phyloP scores from a whole-genome alignment of 768 basidiomycete genomes.

The Termitomyces sp. region DNA sequence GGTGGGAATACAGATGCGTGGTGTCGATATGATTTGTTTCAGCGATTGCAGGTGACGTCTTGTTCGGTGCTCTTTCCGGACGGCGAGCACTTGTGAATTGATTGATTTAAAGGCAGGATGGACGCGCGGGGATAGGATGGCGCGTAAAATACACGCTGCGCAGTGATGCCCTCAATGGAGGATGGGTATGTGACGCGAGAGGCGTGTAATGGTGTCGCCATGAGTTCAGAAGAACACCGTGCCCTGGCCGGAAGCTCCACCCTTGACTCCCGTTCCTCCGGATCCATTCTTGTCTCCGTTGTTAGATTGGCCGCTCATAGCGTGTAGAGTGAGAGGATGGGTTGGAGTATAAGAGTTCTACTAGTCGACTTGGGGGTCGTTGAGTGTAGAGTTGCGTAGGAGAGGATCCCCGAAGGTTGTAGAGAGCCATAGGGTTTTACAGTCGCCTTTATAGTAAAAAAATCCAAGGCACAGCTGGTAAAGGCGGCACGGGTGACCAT shows the following conservation, averaged over 20 bases:
- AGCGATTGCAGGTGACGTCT: background rate
- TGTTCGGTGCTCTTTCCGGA: background rate
- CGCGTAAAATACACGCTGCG: conserved; percentile 1
- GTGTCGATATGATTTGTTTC: background rate
- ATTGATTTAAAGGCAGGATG: background rate
- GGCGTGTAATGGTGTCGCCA: background rate
- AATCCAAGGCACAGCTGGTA: conserved; percentile 18
- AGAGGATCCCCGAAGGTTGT: conserved; percentile 22
- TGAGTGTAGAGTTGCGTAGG: conserved; percentile 5
- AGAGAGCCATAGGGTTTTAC: conserved; percentile 26
- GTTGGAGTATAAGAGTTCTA: conserved; percentile 3
- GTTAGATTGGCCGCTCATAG: conserved; percentile 40
- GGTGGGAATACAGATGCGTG: conserved; percentile 20
- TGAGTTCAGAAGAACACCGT: conserved; percentile 59
- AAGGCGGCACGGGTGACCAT: conserved; percentile 28
- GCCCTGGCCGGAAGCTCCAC: conserved; percentile 46
- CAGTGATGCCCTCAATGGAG: background rate
- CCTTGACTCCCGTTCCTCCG: conserved; percentile 42
- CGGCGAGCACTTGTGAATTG: background rate
- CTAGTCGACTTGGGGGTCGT: conserved; percentile 5
- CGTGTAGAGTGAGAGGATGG: conserved; percentile 10
- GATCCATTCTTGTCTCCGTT: conserved; percentile 29
- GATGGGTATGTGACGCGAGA: background rate
- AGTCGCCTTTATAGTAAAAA: conserved; percentile 24
- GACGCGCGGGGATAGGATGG: conserved; percentile 4